Percentiles rank a stretch among this genome's conserved stretches.
Conservation (phyloP, 2,329 filamentous ascomycete species). For the Neonectria ditissima region DNA sequence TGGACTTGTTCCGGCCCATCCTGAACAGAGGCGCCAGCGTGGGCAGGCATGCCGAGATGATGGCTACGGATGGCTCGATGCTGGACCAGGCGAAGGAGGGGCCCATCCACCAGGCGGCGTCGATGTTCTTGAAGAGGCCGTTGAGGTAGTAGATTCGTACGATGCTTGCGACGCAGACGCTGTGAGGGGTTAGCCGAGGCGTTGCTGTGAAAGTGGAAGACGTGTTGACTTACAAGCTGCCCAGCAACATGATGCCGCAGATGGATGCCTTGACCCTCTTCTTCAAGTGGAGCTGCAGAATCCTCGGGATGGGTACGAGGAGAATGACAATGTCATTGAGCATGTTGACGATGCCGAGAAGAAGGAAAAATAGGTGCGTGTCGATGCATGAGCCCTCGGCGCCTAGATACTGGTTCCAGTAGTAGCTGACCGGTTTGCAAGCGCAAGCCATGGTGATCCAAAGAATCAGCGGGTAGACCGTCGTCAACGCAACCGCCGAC, state of each 20-base stretch:
- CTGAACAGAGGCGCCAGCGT: conserved; percentile 29
- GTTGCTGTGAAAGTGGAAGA: not conserved
- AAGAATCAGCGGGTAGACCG: conserved; percentile 21
- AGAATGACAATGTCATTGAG: conserved; percentile 28
- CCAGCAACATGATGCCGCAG: conserved; percentile 29
- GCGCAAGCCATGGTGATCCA: conserved; percentile 30
- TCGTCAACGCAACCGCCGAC: conserved; percentile 6
- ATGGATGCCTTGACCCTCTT: conserved; percentile 23
- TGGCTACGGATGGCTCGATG: conserved; percentile 30
- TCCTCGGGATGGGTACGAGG: conserved; percentile 26
- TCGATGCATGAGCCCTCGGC: conserved; percentile 28
- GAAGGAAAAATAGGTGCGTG: conserved; percentile 24
- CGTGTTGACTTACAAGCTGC: conserved; percentile 25
- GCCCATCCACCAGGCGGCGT: conserved; percentile 30
- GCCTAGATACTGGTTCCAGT: conserved; percentile 29
- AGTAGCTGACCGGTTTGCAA: conserved; percentile 24
- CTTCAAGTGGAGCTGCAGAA: conserved; percentile 24
- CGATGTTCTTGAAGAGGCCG: conserved; percentile 22
- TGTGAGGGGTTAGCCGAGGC: not conserved
- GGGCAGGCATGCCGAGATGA: conserved; percentile 32
- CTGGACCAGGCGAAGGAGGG: conserved; percentile 30
- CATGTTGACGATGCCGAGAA: conserved; percentile 32
- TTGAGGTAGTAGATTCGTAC: conserved; percentile 32
- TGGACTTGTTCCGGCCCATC: conserved; percentile 21
- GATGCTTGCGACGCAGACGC: conserved; percentile 31